phyloP scores from a whole-genome alignment of 768 basidiomycete species.

The Pholiota conissans region DNA sequence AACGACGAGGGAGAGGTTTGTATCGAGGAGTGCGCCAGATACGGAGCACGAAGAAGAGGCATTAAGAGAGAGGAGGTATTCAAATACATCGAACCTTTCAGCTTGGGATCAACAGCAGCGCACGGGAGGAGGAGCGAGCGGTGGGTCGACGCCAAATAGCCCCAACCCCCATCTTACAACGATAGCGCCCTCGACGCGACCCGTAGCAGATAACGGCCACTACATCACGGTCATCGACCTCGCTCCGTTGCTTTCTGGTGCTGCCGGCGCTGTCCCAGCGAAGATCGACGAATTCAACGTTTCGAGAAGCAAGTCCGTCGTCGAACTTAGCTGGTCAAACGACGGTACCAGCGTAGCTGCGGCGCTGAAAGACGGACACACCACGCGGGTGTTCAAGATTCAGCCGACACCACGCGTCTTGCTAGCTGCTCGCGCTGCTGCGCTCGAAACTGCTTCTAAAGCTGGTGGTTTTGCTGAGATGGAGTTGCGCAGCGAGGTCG shows the following conservation, averaged over 20 bases:
- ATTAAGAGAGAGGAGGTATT: conserved; percentile 24
- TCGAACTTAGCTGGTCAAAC: conserved; percentile 46
- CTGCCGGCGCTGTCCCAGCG: conserved; percentile 12
- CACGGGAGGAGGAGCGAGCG: not conserved
- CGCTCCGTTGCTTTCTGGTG: conserved; percentile 5
- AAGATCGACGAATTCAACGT: conserved; percentile 49
- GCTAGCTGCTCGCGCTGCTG: not conserved
- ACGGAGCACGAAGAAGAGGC: conserved; percentile 18
- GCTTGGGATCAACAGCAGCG: not conserved
- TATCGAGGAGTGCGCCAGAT: conserved; percentile 66
- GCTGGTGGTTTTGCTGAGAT: not conserved
- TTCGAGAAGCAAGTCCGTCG: conserved; percentile 46
- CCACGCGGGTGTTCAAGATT: conserved; percentile 47
- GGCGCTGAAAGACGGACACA: conserved; percentile 55
- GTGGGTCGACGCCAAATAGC: not conserved
- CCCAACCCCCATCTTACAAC: conserved; percentile 11
- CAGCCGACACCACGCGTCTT: conserved; percentile 22
- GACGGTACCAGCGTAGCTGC: conserved; percentile 56
- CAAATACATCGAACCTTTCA: conserved; percentile 11
- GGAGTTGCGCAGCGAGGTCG: not conserved
- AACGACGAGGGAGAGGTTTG: conserved; percentile 35
- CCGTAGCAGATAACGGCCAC: conserved; percentile 31
- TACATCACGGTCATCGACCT: conserved; percentile 63
- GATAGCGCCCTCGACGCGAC: conserved; percentile 24
- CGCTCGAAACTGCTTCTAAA: not conserved